Percentiles rank a stretch among this genome's conserved stretches.
phyloP scores from a whole-genome alignment of 768 basidiomycete species.

The Panellus pusillus region DNA sequence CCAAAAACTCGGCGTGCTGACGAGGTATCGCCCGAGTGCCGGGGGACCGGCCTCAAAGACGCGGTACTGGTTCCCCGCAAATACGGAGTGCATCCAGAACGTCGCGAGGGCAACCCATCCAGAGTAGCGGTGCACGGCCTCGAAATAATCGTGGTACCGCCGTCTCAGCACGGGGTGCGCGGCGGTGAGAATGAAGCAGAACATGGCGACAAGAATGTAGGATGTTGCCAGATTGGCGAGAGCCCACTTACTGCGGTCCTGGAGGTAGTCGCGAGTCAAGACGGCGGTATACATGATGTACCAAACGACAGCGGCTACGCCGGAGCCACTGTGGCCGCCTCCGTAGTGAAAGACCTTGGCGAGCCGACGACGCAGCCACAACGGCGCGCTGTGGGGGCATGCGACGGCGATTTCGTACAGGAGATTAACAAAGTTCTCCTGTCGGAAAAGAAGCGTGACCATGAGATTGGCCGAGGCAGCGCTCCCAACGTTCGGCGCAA shows the following conservation, averaged over 20 bases:
- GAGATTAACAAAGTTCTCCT: slow-evolving; percentile 55
- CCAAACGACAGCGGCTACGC: slow-evolving; percentile 54
- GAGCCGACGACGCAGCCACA: slow-evolving; percentile 44
- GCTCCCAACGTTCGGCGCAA: slow-evolving; percentile 39
- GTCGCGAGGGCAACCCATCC: slow-evolving; percentile 53
- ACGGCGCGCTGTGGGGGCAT: slow-evolving; percentile 37
- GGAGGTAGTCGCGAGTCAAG: slow-evolving; percentile 37
- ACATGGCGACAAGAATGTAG: slow-evolving; percentile 46
- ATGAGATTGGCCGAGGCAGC: slow-evolving; percentile 45
- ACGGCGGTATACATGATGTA: slow-evolving; percentile 48
- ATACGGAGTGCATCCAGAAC: slow-evolving; percentile 47
- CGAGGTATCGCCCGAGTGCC: slow-evolving; percentile 42
- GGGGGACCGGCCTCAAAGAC: slow-evolving; percentile 34
- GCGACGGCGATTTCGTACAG: slow-evolving; percentile 47
- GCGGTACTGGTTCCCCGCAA: slow-evolving; percentile 31
- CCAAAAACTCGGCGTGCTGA: slow-evolving; percentile 51
- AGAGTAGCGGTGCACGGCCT: slow-evolving; percentile 53
- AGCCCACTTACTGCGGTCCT: slow-evolving; percentile 25
- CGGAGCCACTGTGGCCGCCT: slow-evolving; percentile 55
- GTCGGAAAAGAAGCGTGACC: slow-evolving; percentile 41
- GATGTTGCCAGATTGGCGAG: slow-evolving; percentile 41
- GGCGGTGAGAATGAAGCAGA: slow-evolving; percentile 46
- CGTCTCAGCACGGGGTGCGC: slow-evolving; percentile 50
- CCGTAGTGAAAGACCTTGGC: slow-evolving; percentile 58
- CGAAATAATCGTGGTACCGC: slow-evolving; percentile 53